Percentiles rank a stretch among this genome's conserved stretches.
Evolutionary conservation across 2,329 filamentous ascomycete genomes (phyloP).

Genomic region (Xylaria digitata): DNA sequence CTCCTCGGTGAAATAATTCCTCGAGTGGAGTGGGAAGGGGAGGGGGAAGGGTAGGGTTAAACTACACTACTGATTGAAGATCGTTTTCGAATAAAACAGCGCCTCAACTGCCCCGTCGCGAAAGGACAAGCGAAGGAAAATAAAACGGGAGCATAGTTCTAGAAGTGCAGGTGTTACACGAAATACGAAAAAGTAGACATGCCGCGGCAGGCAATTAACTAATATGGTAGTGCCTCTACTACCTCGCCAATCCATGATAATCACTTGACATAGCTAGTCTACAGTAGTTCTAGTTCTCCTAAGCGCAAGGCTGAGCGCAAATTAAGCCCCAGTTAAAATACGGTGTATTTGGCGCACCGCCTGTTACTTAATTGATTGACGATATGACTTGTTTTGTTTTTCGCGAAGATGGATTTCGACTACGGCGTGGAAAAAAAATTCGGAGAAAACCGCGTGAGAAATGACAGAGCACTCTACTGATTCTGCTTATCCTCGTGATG

Average conservation of each 20-base stretch:
- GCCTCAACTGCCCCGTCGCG: too few species aligned
- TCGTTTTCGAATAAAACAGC: too few species aligned
- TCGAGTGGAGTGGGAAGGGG: too few species aligned
- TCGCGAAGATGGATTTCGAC: neutral
- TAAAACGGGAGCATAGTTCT: too few species aligned
- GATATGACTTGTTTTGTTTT: too few species aligned
- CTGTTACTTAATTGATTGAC: too few species aligned
- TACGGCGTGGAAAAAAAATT: neutral
- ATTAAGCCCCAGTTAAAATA: constrained; percentile 1
- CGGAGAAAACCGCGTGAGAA: neutral
- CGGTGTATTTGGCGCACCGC: constrained; percentile 11
- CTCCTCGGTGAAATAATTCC: neutral
- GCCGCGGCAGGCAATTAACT: neutral
- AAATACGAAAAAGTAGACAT: neutral
- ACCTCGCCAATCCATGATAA: neutral
- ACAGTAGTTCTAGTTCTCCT: neutral
- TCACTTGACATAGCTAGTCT: too few species aligned
- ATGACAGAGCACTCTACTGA: too few species aligned
- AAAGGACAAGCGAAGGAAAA: too few species aligned
- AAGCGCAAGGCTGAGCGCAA: constrained; percentile 4
- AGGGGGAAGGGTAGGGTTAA: too few species aligned
- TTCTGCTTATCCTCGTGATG: too few species aligned
- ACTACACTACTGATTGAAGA: neutral
- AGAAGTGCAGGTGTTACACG: neutral
- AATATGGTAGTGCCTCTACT: neutral